Base-by-base conservation (phyloP, 1,139 yeast species). In the Maudiozyma humilis region DNA sequence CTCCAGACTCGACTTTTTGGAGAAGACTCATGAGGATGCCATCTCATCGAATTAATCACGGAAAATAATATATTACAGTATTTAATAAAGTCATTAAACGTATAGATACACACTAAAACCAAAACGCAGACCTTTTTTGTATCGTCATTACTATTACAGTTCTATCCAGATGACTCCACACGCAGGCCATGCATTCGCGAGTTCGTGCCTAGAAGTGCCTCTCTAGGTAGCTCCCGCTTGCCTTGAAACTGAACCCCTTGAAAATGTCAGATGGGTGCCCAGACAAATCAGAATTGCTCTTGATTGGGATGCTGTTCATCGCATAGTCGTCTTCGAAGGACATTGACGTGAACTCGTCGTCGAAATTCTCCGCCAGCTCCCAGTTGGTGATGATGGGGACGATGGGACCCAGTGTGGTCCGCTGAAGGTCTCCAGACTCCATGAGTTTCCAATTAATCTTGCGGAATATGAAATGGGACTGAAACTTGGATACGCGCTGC, bases 291-390 rank as follows among this genome's bases (percentile, higher is more conserved):
- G 27, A 32, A 32, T 36, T 41, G 6, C 25, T 18, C 13, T 35
- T 32, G 7, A 39, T 32, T n/a, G 44, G 40, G 7, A 41, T 37
- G 13, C 35, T 30, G 5, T 34, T 20, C 14, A 13, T 47, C 40
- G 16, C 17, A 40, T 51, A 49, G 17, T 54, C 53, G 32, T 56
- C 56, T 35, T 61, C 63, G 36, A 61, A 55, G 18, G 65, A 61
- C 85, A 88, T 78, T n/a, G 76, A 79, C 0, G 97, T 89, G 64
- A 89, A 91, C 54, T 87, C 95, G 17, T 73, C 66, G 55, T 91
- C 94, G 61, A 91, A 91, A 60, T 91, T 91, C 62, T 91, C 97
- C 0, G 98, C 98, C 51, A 86, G 66, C 30, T 75, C 78, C 13
- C 94, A 89, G 56, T 88, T 85, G 0, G 96, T 85, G 42, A 89